Conservation (phyloP, 2,329 filamentous ascomycete genomes). For the Rutstroemia sydowiana region DNA sequence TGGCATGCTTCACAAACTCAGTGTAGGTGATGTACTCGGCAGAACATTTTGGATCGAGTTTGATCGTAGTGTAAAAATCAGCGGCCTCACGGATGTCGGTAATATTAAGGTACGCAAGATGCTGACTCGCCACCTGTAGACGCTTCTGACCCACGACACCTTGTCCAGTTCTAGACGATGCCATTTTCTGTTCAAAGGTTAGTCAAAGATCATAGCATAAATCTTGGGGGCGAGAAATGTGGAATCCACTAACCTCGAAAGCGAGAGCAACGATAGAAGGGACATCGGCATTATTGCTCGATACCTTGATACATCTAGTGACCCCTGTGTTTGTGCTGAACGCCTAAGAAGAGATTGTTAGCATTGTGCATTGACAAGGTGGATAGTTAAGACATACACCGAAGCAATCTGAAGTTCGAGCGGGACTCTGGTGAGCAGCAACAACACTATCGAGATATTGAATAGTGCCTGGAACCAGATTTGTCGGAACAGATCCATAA, state of each 20-base stretch:
- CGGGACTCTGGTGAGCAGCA: slow-evolving; percentile 4
- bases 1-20: slow-evolving; percentile 15
- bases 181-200: slow-evolving; percentile 14
- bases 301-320: slow-evolving; percentile 25
- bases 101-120: slow-evolving; percentile 17
- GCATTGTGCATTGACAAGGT: not conserved
- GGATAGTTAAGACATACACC: slow-evolving; percentile 1
- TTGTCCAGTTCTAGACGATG: slow-evolving; percentile 11
- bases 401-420: slow-evolving; percentile 1
- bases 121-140: slow-evolving; percentile 13
- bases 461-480: slow-evolving; percentile 6
- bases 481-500: slow-evolving; percentile 2
- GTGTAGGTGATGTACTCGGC: slow-evolving; percentile 23
- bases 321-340: slow-evolving; percentile 27
- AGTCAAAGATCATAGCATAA: not conserved
- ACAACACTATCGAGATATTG: slow-evolving; percentile 10
- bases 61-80: slow-evolving; percentile 19
- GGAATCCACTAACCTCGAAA: slow-evolving; percentile 15
- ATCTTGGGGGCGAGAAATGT: not conserved
- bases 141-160: slow-evolving; percentile 10
- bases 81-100: slow-evolving; percentile 22
- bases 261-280: slow-evolving; percentile 11
- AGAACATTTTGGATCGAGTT: slow-evolving; percentile 16
- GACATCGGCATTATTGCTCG: slow-evolving; percentile 16
- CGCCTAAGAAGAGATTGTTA: slow-evolving; percentile 4